These are phyloP conservation scores for Auricularia sp. DNA, from an alignment of 768 basidiomycete species.

Conservation along the genomic window DNA sequence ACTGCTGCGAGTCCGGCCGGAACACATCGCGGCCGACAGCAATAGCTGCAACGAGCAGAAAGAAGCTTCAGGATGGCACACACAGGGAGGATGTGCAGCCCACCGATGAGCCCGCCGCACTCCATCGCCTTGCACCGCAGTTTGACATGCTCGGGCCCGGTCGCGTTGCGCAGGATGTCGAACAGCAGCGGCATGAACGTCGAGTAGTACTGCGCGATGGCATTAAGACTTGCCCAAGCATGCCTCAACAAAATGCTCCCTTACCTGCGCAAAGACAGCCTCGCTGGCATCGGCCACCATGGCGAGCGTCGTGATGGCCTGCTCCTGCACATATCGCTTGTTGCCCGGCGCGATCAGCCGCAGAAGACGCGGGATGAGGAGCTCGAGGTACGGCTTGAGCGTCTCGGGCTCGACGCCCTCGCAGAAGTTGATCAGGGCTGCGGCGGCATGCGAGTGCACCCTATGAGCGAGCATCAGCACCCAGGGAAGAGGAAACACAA, in stretches of 20 bases:
- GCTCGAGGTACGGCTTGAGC: slow-evolving; percentile 67
- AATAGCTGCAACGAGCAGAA: slow-evolving; percentile 41
- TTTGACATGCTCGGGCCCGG: slow-evolving; percentile 53
- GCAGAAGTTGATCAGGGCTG: slow-evolving; percentile 85
- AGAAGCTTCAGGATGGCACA: background rate
- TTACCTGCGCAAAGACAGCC: slow-evolving; percentile 60
- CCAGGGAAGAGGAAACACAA: background rate
- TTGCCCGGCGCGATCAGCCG: slow-evolving; percentile 50
- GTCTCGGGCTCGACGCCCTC: slow-evolving; percentile 71
- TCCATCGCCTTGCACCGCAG: slow-evolving; percentile 78
- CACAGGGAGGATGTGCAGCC: slow-evolving; percentile 13
- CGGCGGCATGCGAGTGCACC: slow-evolving; percentile 79
- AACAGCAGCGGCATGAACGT: slow-evolving; percentile 74
- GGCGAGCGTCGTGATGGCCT: slow-evolving; percentile 77
- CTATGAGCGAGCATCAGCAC: slow-evolving; percentile 25
- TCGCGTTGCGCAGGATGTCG: slow-evolving; percentile 64
- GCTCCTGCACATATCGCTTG: slow-evolving; percentile 71
- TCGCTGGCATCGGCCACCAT: slow-evolving; percentile 87
- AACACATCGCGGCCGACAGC: slow-evolving; percentile 79
- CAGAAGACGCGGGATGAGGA: slow-evolving; percentile 63
- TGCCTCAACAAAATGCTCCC: slow-evolving; percentile 4
- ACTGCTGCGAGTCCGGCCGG: slow-evolving; percentile 56
- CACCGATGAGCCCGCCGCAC: slow-evolving; percentile 79
- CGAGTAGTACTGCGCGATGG: slow-evolving; percentile 46
- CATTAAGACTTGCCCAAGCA: rapidly evolving